Conservation (phyloP, 2,329 filamentous ascomycete genomes). For the Phyllosticta capitalensis region DNA sequence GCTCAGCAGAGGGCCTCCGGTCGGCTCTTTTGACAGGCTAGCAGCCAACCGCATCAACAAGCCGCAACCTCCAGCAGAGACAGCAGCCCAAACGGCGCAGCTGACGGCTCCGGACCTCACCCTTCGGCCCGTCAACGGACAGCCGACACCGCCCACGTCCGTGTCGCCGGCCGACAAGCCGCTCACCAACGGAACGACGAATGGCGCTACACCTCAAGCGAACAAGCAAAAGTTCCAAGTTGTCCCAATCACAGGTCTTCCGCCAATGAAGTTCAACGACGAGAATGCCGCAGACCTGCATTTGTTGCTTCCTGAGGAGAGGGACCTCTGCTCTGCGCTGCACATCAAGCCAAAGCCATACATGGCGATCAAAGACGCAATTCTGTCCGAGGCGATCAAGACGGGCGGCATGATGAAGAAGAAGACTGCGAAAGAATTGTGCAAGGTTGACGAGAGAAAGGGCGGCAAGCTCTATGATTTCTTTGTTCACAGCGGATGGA, state of each 20-base stretch:
- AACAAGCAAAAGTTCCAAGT: slow-evolving; percentile 42
- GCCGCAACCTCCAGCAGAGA: slow-evolving; percentile 53
- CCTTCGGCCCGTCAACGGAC: slow-evolving; percentile 43
- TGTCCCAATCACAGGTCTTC: slow-evolving; percentile 51
- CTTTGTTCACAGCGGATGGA: slow-evolving; percentile 86
- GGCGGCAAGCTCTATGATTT: slow-evolving; percentile 86
- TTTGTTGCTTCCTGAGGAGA: slow-evolving; percentile 73
- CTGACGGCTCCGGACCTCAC: slow-evolving; percentile 73
- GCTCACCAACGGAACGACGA: slow-evolving; percentile 43
- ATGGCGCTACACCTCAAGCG: slow-evolving; percentile 29
- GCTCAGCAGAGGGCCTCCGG: slow-evolving; percentile 54
- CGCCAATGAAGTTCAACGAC: slow-evolving; percentile 58
- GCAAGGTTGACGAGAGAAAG: slow-evolving; percentile 74
- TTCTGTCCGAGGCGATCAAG: slow-evolving; percentile 86
- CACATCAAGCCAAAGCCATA: slow-evolving; percentile 91
- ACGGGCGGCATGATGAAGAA: slow-evolving; percentile 83
- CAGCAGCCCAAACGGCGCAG: slow-evolving; percentile 63
- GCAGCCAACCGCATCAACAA: slow-evolving; percentile 61
- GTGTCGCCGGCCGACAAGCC: slow-evolving; percentile 20
- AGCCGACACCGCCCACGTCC: slow-evolving; percentile 30
- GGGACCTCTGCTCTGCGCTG: slow-evolving; percentile 74
- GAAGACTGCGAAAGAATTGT: slow-evolving; percentile 84
- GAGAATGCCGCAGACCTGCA: slow-evolving; percentile 77
- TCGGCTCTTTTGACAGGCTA: slow-evolving; percentile 79
- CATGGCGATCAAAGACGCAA: slow-evolving; percentile 82